Conservation (phyloP, 2,329 filamentous ascomycete species). For the Aspergillus sp. region DNA sequence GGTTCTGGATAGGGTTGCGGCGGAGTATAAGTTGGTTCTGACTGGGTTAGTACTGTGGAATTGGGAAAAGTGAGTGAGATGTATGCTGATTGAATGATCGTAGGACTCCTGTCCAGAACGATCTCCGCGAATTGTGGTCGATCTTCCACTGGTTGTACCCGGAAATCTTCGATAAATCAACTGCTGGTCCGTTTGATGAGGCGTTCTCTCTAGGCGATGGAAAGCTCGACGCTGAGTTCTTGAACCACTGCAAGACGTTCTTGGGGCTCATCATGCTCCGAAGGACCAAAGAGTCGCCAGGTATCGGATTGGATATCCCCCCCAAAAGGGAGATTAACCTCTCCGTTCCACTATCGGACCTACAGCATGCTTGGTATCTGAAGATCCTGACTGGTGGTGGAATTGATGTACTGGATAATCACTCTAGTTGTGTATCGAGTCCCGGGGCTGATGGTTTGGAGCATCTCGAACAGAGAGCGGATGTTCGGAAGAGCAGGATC, state of each 20-base stretch:
- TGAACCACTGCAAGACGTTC: slow-evolving; percentile 47
- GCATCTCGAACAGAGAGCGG: too few relatives aligned
- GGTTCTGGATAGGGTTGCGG: slow-evolving; percentile 37
- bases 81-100: background rate
- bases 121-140: slow-evolving; percentile 52
- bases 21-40: slow-evolving; percentile 46
- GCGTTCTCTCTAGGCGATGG: slow-evolving; percentile 53
- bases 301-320: slow-evolving; percentile 49
- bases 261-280: slow-evolving; percentile 55
- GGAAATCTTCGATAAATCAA: slow-evolving; percentile 50
- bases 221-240: slow-evolving; percentile 46
- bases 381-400: slow-evolving; percentile 46
- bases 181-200: slow-evolving; percentile 45
- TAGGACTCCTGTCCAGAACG: slow-evolving; percentile 53
- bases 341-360: slow-evolving; percentile 51
- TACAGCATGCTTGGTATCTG: slow-evolving; percentile 55
- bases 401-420: slow-evolving; percentile 34
- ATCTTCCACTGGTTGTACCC: slow-evolving; percentile 53
- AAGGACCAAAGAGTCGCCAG: slow-evolving; percentile 50
- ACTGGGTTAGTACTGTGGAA: slow-evolving; percentile 30
- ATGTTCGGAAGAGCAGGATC: too few relatives aligned
- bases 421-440: slow-evolving; percentile 18
- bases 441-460: background rate
- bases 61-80: background rate
- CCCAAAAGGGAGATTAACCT: slow-evolving; percentile 52